These are phyloP conservation scores for Schizonepeta tenuifolia DNA, from an alignment of 257 asterid species.

Conservation along the genomic window DNA sequence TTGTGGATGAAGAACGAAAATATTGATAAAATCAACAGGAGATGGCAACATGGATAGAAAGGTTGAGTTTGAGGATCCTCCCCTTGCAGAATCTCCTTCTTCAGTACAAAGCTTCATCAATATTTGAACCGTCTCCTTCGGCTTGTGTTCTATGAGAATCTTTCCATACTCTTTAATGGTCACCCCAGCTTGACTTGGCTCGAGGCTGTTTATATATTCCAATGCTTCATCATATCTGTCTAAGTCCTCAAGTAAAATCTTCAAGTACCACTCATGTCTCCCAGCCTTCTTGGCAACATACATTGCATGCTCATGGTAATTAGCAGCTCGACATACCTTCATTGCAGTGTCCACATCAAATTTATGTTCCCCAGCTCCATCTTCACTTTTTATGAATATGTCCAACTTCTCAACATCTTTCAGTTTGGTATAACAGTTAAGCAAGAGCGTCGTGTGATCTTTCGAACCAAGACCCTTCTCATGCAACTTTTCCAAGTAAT, in stretches of 20 bases:
- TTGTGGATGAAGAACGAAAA: constrained; percentile 77
- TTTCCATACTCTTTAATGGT: constrained; percentile 94
- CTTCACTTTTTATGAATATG: constrained; percentile 84
- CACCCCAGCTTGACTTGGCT: constrained; percentile 95
- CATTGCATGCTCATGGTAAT: constrained; percentile 98
- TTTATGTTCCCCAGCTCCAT: constrained; percentile 76
- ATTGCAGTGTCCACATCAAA: constrained; percentile 97
- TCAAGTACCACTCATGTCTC: constrained; percentile 91
- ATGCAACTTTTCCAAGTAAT: constrained; percentile 91
- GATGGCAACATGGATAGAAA: constrained; percentile 93
- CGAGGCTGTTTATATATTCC: constrained; percentile 85
- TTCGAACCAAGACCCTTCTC: constrained; percentile 95
- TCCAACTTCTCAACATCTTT: constrained; percentile 93
- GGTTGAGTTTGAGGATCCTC: constrained; percentile 51
- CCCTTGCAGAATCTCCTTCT: constrained; percentile 68
- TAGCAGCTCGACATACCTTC: constrained; percentile 95
- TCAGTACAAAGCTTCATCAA: constrained; percentile 94
- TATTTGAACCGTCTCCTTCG: constrained; percentile 79
- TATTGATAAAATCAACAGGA: constrained; percentile 94
- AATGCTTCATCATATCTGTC: constrained; percentile 92
- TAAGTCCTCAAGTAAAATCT: constrained; percentile 92
- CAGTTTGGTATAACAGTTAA: constrained; percentile 92
- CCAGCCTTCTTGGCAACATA: constrained; percentile 97
- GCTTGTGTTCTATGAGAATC: constrained; percentile 88
- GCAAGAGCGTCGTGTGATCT: constrained; percentile 94